These are phyloP conservation scores for Ceraceosorus bombacis DNA, from an alignment of 1,284 basidiomycete species.

Conservation along the genomic window DNA sequence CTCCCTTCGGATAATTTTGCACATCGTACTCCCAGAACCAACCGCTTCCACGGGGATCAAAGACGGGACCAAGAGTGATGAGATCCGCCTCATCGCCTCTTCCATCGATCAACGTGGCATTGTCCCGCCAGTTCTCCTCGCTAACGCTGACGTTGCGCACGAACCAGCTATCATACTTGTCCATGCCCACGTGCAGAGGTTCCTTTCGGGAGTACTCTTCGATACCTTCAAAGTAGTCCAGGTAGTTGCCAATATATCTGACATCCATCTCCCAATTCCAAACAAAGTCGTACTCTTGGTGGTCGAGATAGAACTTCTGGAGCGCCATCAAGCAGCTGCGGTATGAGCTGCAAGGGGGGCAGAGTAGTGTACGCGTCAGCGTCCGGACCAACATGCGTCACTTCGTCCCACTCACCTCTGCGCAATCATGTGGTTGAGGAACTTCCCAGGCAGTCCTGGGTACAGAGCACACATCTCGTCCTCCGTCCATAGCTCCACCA, in stretches of 20 bases:
- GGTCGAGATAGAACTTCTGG: slow-evolving; percentile 48
- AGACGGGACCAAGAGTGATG: slow-evolving; percentile 47
- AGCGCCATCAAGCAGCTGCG: slow-evolving; percentile 47
- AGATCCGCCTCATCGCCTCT: slow-evolving; percentile 45
- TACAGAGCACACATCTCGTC: slow-evolving; percentile 48
- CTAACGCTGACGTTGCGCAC: slow-evolving; percentile 40
- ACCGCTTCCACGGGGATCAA: slow-evolving; percentile 46
- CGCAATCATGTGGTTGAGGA: slow-evolving; percentile 48
- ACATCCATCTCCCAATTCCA: slow-evolving; percentile 50
- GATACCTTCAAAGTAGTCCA: slow-evolving; percentile 46
- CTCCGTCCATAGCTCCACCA: slow-evolving; percentile 48
- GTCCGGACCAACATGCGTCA: neutral
- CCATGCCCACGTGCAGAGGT: slow-evolving; percentile 43
- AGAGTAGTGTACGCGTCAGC: neutral
- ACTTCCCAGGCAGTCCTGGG: slow-evolving; percentile 44
- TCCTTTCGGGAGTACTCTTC: slow-evolving; percentile 45
- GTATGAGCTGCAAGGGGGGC: slow-evolving; percentile 30
- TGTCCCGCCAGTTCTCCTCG: slow-evolving; percentile 42
- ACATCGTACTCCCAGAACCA: slow-evolving; percentile 49
- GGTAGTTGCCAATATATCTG: slow-evolving; percentile 47
- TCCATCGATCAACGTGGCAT: slow-evolving; percentile 24
- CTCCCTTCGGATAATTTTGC: slow-evolving; percentile 45
- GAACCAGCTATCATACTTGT: slow-evolving; percentile 48
- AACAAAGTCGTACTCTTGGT: slow-evolving; percentile 47
- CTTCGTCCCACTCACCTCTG: slow-evolving; percentile 18